These are phyloP conservation scores for Endocarpon pusillum DNA, from an alignment of 495 filamentous ascomycete genomes.

Conservation along the genomic window DNA sequence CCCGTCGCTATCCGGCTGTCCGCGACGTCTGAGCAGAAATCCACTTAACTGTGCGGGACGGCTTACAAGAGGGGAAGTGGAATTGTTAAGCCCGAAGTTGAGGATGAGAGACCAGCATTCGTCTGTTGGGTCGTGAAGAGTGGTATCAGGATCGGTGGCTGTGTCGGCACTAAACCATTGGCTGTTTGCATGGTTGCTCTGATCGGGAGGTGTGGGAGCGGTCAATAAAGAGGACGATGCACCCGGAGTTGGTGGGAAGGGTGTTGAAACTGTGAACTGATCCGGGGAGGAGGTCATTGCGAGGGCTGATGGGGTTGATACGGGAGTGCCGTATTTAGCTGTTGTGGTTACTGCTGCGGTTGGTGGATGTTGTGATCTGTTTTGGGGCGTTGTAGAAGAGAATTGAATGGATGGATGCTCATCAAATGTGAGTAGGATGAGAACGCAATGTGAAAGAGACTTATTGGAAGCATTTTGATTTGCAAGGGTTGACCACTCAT, in stretches of 20 bases:
- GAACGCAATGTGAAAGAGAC: slow-evolving; percentile 7
- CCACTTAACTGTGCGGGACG: slow-evolving; percentile 51
- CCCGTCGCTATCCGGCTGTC: slow-evolving; percentile 40
- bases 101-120: slow-evolving; percentile 68
- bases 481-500: slow-evolving; percentile 15
- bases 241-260: no score
- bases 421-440: slow-evolving; percentile 36
- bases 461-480: slow-evolving; percentile 18
- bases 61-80: slow-evolving; percentile 42
- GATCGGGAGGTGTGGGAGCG: no score
- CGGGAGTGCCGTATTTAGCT: background rate
- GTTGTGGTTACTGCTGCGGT: background rate
- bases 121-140: no score
- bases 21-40: slow-evolving; percentile 60
- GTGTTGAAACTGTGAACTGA: no score
- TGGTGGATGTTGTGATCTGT: background rate
- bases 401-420: slow-evolving; percentile 48
- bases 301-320: slow-evolving; percentile 6
- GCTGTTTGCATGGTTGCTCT: no score
- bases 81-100: slow-evolving; percentile 52
- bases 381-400: background rate
- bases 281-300: no score
- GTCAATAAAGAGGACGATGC: no score
- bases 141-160: no score
- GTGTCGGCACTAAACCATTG: no score